phyloP scores from a whole-genome alignment of 305 asterid species.

The Petunia hybrid region DNA sequence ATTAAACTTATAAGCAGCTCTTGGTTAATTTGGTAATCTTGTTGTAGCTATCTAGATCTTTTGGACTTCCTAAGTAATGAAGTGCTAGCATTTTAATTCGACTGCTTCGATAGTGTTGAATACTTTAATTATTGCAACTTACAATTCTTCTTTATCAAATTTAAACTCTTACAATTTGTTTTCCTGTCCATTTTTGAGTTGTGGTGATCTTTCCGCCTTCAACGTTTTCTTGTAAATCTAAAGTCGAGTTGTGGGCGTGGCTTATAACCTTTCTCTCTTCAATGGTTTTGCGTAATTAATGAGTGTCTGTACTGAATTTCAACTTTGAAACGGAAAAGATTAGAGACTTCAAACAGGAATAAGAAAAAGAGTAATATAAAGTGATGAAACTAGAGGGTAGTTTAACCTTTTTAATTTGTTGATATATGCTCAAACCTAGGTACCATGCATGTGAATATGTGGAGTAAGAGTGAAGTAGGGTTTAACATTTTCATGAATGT shows the following conservation, averaged over 20 bases:
- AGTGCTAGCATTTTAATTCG: background rate
- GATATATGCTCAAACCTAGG: background rate
- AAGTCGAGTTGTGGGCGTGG: background rate
- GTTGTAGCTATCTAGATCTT: constrained; percentile 21
- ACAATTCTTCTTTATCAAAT: no score
- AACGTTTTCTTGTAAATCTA: no score
- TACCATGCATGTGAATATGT: constrained; percentile 15
- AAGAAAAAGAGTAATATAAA: background rate
- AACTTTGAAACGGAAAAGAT: background rate
- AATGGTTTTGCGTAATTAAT: background rate
- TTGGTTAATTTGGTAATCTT: constrained; percentile 22
- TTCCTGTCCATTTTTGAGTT: no score
- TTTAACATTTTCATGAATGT: background rate
- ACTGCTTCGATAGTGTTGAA: background rate
- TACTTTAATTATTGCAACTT: no score
- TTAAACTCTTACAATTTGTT: no score
- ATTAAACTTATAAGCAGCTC: background rate
- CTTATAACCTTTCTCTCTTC: no score
- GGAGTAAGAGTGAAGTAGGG: background rate
- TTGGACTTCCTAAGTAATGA: constrained; percentile 23
- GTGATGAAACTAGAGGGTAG: background rate
- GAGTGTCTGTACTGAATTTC: background rate
- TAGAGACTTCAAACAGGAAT: background rate
- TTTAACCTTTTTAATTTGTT: background rate
- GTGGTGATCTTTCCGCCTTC: no score